Percentiles rank a stretch among this genome's conserved stretches.
Conservation (phyloP, 768 basidiomycete species). For the Boletus vermiculosoides region DNA sequence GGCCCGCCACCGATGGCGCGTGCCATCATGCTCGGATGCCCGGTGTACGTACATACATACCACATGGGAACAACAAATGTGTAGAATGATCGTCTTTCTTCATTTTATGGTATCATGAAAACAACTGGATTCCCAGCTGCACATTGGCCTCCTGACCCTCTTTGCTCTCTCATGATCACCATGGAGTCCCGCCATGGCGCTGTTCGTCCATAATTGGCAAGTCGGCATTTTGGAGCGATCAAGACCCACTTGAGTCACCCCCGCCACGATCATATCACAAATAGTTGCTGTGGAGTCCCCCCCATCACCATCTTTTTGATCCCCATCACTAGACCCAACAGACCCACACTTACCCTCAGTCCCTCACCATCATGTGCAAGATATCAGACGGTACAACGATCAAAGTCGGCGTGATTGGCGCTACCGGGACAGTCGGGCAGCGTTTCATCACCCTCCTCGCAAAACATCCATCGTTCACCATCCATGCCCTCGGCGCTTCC, state of each 20-base stretch:
- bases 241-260: neutral
- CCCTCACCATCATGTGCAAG: constrained; percentile 20
- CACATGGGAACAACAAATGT: neutral
- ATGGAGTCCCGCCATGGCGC: too few relatives aligned
- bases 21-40: neutral
- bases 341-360: too few relatives aligned
- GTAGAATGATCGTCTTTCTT: neutral
- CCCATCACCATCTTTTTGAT: neutral
- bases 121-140: neutral
- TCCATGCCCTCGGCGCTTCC: constrained; percentile 88
- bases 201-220: constrained; percentile 1
- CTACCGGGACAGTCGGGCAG: constrained; percentile 95
- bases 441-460: constrained; percentile 89
- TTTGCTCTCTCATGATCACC: too few relatives aligned
- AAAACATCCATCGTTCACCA: constrained; percentile 84
- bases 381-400: constrained; percentile 23
- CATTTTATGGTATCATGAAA: neutral
- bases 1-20: neutral
- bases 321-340: neutral
- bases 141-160: too few relatives aligned
- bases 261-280: neutral
- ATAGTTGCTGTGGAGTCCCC: too few relatives aligned
- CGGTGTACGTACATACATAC: too few relatives aligned
- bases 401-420: constrained; percentile 78
- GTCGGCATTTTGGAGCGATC: constrained; percentile 2